Conservation (phyloP, 257 asterid genomes). For the Sherardia arvensis region DNA sequence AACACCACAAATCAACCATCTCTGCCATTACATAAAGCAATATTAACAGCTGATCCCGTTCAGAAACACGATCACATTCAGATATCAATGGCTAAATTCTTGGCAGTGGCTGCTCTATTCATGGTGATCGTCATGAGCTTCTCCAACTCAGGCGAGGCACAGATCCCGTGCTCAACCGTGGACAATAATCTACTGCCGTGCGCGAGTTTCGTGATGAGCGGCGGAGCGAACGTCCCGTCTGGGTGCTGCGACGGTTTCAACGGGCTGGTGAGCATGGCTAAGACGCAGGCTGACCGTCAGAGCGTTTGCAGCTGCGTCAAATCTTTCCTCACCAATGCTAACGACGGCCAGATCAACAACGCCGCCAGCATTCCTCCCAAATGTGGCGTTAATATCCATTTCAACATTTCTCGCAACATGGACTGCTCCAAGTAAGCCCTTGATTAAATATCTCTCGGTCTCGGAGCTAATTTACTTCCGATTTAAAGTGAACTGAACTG, state of each 20-base stretch:
- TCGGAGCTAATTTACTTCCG: too few relatives aligned
- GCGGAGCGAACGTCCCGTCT: not conserved
- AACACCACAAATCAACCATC: constrained; percentile 1
- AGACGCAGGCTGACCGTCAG: constrained; percentile 4
- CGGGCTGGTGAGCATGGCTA: constrained; percentile 1
- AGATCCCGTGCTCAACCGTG: constrained; percentile 1
- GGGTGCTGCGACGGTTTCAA: not conserved
- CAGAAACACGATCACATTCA: not conserved
- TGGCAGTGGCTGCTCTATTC: not conserved
- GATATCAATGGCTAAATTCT: not conserved
- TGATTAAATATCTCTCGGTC: too few relatives aligned
- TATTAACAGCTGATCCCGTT: too few relatives aligned
- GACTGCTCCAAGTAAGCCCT: not conserved
- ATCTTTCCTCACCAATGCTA: not conserved
- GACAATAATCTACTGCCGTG: constrained; percentile 1
- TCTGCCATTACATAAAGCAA: too few relatives aligned
- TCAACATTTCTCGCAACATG: constrained; percentile 4
- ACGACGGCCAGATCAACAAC: constrained; percentile 1
- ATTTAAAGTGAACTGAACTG: too few relatives aligned
- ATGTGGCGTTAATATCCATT: constrained; percentile 2
- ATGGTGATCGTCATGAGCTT: not conserved
- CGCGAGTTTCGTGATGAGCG: not conserved
- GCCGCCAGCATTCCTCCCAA: constrained; percentile 1
- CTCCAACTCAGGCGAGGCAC: not conserved
- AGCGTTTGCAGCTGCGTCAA: constrained; percentile 7